Evolutionary conservation across 2,329 filamentous ascomycete species (phyloP).

Genomic region (Grosmannia clavigera): DNA sequence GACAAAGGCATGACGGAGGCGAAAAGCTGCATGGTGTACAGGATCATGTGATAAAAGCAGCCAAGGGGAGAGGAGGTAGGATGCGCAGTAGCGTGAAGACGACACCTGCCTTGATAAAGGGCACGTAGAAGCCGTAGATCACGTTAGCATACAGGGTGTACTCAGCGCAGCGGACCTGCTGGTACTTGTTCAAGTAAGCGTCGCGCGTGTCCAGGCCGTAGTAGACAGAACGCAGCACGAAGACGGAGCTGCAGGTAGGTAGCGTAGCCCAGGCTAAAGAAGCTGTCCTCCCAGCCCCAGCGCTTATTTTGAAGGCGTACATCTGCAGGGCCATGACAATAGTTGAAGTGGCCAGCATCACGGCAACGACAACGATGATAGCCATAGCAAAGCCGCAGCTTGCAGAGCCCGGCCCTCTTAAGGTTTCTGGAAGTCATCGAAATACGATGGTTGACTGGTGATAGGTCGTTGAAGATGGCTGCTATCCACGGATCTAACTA

Average conservation of each 20-base stretch:
- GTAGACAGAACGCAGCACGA: slow-evolving; percentile 4
- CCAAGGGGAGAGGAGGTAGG: no score
- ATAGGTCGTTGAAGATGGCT: no score
- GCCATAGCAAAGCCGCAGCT: slow-evolving; percentile 2
- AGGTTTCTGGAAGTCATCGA: not conserved
- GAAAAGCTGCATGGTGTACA: no score
- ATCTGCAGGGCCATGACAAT: slow-evolving; percentile 1
- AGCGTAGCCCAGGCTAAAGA: slow-evolving; percentile 1
- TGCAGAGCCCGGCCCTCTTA: not conserved
- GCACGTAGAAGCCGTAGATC: no score
- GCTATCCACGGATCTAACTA: no score
- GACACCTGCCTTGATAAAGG: no score
- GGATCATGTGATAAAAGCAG: no score
- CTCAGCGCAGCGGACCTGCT: slow-evolving; percentile 7
- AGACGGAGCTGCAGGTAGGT: slow-evolving; percentile 4
- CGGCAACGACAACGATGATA: not conserved
- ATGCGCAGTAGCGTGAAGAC: no score
- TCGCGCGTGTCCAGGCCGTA: slow-evolving; percentile 9
- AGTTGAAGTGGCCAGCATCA: slow-evolving; percentile 2
- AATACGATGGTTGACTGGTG: not conserved
- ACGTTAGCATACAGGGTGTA: not conserved
- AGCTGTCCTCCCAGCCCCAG: slow-evolving; percentile 6
- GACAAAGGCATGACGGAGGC: slow-evolving; percentile 1
- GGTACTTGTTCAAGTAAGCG: slow-evolving; percentile 1
- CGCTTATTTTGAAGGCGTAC: no score